Evolutionary conservation across 1,284 basidiomycete species (phyloP).

Genomic region (Stereum hirsutum): DNA sequence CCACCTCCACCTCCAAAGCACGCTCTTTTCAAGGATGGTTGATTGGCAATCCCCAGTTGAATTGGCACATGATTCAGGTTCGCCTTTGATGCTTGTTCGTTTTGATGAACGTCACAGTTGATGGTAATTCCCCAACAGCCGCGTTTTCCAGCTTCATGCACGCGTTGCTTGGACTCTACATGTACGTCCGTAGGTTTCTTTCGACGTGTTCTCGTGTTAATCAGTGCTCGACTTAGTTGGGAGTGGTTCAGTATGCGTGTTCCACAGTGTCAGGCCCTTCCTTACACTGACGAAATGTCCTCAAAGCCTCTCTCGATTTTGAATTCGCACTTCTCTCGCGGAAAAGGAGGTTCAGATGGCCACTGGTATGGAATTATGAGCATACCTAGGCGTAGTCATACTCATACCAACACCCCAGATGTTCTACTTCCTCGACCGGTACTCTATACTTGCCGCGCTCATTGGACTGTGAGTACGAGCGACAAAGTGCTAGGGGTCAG

Average conservation of each 20-base stretch:
- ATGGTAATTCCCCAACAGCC: not conserved
- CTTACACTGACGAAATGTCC: no score
- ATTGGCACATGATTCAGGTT: constrained; percentile 13
- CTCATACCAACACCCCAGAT: constrained; percentile 27
- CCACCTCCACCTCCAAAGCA: no score
- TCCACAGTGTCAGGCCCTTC: no score
- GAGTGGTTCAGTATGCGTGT: constrained; percentile 10
- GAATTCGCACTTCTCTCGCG: constrained; percentile 7
- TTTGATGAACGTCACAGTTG: not conserved
- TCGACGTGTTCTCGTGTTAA: not conserved
- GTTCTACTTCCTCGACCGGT: constrained; percentile 70
- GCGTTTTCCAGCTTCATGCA: constrained; percentile 10
- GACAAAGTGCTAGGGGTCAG: not conserved
- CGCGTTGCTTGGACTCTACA: constrained; percentile 9
- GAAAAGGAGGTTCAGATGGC: constrained; percentile 19
- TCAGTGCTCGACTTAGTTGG: constrained; percentile 8
- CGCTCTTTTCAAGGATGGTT: no score
- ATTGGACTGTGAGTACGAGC: constrained; percentile 56
- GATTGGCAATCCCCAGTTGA: constrained; percentile 16
- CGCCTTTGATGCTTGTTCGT: not conserved
- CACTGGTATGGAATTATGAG: constrained; percentile 17
- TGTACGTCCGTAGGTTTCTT: constrained; percentile 1
- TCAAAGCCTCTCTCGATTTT: constrained; percentile 8
- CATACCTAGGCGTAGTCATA: not conserved
- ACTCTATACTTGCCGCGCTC: constrained; percentile 56